Evolutionary conservation across 208 protist genomes (phyloP), one percentile per base, ranked within the genome.

Genomic region (Trypanosoma grayi): DNA sequence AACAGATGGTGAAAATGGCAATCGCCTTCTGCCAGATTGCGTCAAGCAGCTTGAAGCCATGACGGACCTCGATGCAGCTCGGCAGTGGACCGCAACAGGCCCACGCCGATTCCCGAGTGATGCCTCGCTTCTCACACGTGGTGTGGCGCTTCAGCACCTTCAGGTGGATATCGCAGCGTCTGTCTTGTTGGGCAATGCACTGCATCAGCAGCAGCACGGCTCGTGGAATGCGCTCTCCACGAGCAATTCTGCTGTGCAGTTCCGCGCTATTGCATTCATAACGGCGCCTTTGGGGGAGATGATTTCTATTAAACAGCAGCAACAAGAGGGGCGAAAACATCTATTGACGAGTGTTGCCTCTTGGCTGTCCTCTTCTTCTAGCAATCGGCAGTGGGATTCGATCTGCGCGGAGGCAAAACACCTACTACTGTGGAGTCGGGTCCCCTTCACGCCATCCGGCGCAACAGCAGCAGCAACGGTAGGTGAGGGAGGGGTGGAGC

Each of bases 161-260:
- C 44, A 46, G 27, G 22, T n/a, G 13, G 36, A 37, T 33, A 40
- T n/a, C 1, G 50, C 43, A 3, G 52, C 43, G 8, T 67, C 51
- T 27, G 60, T 67, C 2, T 31, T 67, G 34, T 34, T 67, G 24
- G 61, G 61, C 18, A 67, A 58, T 54, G 52, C 33, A 14, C 9
- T 28, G 10, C 16, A 20, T n/a, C 13, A 28, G 31, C 3, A 40
- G 25, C 13, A 5, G 28, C 10, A 51, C 9, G n/a, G 27, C 24
- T 36, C 53, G 22, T 51, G 46, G 28, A 45, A 48, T 36, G 20
- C 40, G n/a, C 36, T 71, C 44, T 64, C 0, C 13, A 59, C 54
- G 20, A 52, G 39, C 18, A 34, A 27, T 40, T 7, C 46, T 10
- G 28, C 46, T 0, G 39, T 64, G 24, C 56, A 64, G 40, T 52